Evolutionary conservation across 148 eudicot genomes (phyloP).

Genomic region (Vaccinium macrocarpon): DNA sequence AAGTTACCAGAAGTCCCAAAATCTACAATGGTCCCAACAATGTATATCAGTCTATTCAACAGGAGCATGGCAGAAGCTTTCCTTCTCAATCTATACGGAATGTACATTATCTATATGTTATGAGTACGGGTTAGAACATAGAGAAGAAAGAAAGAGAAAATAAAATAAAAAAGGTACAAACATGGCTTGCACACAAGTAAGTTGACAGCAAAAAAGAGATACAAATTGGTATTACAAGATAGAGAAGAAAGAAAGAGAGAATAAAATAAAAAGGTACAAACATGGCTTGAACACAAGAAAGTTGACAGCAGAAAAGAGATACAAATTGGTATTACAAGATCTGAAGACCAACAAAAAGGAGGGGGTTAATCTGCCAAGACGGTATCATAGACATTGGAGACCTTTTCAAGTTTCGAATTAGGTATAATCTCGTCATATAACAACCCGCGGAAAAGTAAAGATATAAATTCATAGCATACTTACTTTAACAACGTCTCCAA

Average conservation of each 20-base stretch:
- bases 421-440: not conserved
- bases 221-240: not conserved
- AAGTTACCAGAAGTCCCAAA: too few species aligned
- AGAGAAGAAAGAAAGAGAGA: not conserved
- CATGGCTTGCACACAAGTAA: not conserved
- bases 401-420: not conserved
- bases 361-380: slow-evolving; percentile 1
- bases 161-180: not conserved
- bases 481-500: slow-evolving; percentile 91
- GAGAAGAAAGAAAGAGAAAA: not conserved
- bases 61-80: not conserved
- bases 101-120: not conserved
- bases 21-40: too few species aligned
- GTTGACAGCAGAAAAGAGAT: not conserved
- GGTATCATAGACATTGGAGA: not conserved
- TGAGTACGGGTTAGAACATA: not conserved
- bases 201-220: not conserved
- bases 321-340: not conserved
- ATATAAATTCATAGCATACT: slow-evolving; percentile 27
- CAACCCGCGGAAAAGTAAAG: not conserved
- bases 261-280: not conserved
- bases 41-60: too few species aligned
- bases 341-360: not conserved
- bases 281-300: not conserved
- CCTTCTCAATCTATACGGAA: not conserved